Conservation (phyloP, 2,329 filamentous ascomycete genomes). For the Cordyceps cateniannulata region DNA sequence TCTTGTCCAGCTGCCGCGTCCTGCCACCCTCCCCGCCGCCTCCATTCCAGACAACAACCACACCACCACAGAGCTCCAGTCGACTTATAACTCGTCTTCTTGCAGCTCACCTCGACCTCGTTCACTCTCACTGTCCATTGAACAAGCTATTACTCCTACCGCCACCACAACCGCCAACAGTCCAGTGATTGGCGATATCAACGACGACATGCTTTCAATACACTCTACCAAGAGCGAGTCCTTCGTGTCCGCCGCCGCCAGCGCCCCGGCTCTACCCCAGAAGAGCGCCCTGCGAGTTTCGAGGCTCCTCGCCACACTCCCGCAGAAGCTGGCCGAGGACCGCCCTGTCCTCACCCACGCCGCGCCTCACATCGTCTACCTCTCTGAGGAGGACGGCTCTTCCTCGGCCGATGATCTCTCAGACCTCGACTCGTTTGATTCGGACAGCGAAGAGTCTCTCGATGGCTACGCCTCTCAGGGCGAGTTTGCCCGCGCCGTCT, state of each 20-base stretch:
- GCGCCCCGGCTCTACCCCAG: constrained; percentile 40
- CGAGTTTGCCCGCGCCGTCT: constrained; percentile 52
- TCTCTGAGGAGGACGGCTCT: constrained; percentile 60
- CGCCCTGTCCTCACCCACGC: constrained; percentile 30
- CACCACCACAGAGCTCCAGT: neutral
- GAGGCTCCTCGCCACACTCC: constrained; percentile 28
- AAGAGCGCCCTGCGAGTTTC: constrained; percentile 45
- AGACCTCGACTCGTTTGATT: constrained; percentile 31
- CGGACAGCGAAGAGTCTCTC: constrained; percentile 29
- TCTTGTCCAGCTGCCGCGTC: constrained; percentile 1
- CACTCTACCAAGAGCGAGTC: constrained; percentile 16
- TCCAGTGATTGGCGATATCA: neutral
- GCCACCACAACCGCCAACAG: neutral
- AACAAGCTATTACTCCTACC: neutral
- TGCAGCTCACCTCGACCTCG: constrained; percentile 1
- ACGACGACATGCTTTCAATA: constrained; percentile 24
- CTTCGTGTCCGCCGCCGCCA: constrained; percentile 6
- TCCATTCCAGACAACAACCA: constrained; percentile 9
- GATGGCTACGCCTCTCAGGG: constrained; percentile 39
- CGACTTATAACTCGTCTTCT: constrained; percentile 9
- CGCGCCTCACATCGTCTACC: constrained; percentile 53
- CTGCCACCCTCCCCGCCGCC: constrained; percentile 7
- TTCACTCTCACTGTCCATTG: neutral
- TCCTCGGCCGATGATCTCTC: constrained; percentile 48
- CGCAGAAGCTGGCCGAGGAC: constrained; percentile 25